These are phyloP conservation scores for Telopea speciosissima DNA, from an alignment of 177 flowering plant genomes.

Conservation along the genomic window DNA sequence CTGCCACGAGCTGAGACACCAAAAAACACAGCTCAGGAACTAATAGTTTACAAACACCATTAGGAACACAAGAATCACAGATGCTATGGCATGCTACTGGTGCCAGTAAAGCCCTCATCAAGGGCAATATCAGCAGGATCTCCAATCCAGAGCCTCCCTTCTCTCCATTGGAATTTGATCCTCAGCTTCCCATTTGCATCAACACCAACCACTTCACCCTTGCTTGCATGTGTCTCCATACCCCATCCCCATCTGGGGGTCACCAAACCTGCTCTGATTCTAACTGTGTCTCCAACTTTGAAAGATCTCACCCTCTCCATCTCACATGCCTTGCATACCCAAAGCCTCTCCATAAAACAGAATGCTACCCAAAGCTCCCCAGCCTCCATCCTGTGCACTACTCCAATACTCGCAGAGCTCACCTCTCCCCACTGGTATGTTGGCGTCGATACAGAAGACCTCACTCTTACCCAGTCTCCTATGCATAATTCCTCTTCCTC, in stretches of 20 bases:
- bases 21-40: neutral
- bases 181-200: conserved; percentile 94
- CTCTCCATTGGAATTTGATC: conserved; percentile 88
- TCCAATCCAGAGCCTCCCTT: conserved; percentile 85
- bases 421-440: conserved; percentile 97
- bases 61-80: neutral
- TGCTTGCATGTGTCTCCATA: conserved; percentile 95
- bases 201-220: conserved; percentile 79
- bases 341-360: conserved; percentile 82
- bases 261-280: conserved; percentile 63
- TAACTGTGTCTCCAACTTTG: conserved; percentile 75
- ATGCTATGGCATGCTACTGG: neutral
- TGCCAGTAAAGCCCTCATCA: conserved; percentile 32
- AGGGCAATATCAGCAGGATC: conserved; percentile 94
- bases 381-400: conserved; percentile 74
- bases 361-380: conserved; percentile 84
- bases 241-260: conserved; percentile 98
- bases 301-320: conserved; percentile 75
- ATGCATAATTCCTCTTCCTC: conserved; percentile 65
- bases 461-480: conserved; percentile 88
- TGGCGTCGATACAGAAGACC: conserved; percentile 54
- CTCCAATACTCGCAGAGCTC: conserved; percentile 69
- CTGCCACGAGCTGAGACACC: neutral
- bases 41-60: neutral
- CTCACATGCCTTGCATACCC: conserved; percentile 81